Base-by-base conservation (phyloP, 2,329 filamentous ascomycete species). In the Ophiostoma pallidulum region DNA sequence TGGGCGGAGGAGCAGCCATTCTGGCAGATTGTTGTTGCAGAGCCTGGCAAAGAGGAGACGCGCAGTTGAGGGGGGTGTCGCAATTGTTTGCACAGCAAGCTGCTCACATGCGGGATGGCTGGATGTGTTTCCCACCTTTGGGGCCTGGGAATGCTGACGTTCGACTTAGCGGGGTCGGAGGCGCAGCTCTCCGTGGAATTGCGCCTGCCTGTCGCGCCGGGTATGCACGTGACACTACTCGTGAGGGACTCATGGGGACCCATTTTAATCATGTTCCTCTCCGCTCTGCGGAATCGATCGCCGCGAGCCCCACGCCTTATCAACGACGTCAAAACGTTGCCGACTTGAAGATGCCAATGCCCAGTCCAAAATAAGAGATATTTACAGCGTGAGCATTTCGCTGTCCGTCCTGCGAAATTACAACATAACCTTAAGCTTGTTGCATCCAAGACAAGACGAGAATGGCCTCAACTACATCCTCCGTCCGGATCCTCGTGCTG, bases 401-500 rank as follows among this genome's bases (percentile, higher is more conserved):
- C n/a, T n/a, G n/a, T n/a, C n/a, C n/a, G n/a, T n/a, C n/a, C n/a
- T n/a, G n/a, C n/a, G n/a, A n/a, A n/a, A n/a, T n/a, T n/a, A n/a
- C n/a, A n/a, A n/a, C n/a, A n/a, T n/a, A n/a, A n/a, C n/a, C n/a
- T n/a, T n/a, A n/a, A n/a, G n/a, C n/a, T n/a, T n/a, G n/a, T n/a
- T n/a, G n/a, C n/a, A n/a, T n/a, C n/a, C n/a, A n/a, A 28, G 13
- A 24, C 38, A 47, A 41, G 16, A 42, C n/a, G n/a, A n/a, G n/a
- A n/a, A n/a, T 48, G 43, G 42, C n/a, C 20, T 20, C 36, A 18
- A 8, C 24, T 8, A 24, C 24, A 26, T 19, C 29, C 28, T 39
- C 41, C 24, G 38, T 51, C 53, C 72, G 63, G 52, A 78, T 90
- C 53, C 72, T 91, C 35, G 69, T 91, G 51, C 73, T 91, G 57